Conservation (phyloP, 192 early-diverging fungal species). For the Coemansia sp. region DNA sequence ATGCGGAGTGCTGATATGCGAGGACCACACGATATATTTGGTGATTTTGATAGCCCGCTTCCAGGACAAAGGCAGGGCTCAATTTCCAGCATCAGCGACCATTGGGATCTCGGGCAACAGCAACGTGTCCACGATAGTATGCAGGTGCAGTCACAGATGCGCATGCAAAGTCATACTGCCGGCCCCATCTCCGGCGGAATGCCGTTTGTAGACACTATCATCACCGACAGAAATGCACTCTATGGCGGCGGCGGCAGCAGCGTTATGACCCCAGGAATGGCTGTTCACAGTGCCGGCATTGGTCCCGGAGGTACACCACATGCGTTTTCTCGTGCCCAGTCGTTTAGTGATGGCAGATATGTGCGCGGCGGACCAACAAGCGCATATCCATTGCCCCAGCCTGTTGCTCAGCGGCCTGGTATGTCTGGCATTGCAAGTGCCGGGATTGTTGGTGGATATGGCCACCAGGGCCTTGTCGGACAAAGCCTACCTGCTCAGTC, state of each 20-base stretch:
- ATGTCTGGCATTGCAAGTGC: constrained; percentile 30
- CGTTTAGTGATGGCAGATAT: constrained; percentile 33
- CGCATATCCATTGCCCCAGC: constrained; percentile 50
- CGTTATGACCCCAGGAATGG: constrained; percentile 9
- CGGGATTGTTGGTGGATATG: constrained; percentile 18
- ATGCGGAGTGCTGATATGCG: constrained; percentile 48
- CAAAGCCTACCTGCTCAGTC: constrained; percentile 17
- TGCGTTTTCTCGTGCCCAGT: constrained; percentile 36
- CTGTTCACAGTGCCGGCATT: constrained; percentile 26
- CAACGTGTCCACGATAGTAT: constrained; percentile 16
- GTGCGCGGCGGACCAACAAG: constrained; percentile 39
- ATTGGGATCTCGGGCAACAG: constrained; percentile 42
- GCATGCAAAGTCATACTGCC: constrained; percentile 23
- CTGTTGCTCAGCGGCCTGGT: constrained; percentile 42
- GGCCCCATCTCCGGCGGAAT: constrained; percentile 7
- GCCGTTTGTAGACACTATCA: constrained; percentile 37
- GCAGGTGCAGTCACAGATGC: constrained; percentile 28
- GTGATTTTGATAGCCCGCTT: constrained; percentile 32
- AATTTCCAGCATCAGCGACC: constrained; percentile 29
- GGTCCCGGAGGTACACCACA: constrained; percentile 19
- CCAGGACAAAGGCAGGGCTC: constrained; percentile 19
- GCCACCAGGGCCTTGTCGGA: constrained; percentile 17
- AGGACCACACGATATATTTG: constrained; percentile 38
- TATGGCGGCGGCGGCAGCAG: constrained; percentile 19
- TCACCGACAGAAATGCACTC: constrained; percentile 29